Percentiles rank a stretch among this genome's conserved stretches.
phyloP scores from a whole-genome alignment of 2,329 filamentous ascomycete species.

The Trichophyton simii region DNA sequence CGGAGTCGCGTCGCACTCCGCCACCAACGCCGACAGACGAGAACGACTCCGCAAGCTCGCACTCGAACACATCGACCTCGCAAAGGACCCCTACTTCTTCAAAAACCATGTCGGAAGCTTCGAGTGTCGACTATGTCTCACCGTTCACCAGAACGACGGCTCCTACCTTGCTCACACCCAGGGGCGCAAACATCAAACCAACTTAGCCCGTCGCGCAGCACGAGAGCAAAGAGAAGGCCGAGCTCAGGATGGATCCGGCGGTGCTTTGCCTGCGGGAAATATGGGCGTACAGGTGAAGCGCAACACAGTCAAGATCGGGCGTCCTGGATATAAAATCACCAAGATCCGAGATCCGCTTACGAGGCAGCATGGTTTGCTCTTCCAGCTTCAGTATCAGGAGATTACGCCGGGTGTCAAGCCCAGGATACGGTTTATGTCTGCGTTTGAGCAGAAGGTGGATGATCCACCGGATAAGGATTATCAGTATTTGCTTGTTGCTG shows the following conservation, averaged over 20 bases:
- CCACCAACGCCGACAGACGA: conserved; percentile 91
- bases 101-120: conserved; percentile 98
- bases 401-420: conserved; percentile 64
- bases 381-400: conserved; percentile 92
- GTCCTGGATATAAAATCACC: conserved; percentile 94
- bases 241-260: conserved; percentile 37
- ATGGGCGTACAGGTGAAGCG: conserved; percentile 67
- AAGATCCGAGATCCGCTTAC: conserved; percentile 86
- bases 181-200: conserved; percentile 97
- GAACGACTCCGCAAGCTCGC: conserved; percentile 96
- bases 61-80: conserved; percentile 95
- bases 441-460: conserved; percentile 90
- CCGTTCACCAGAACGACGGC: conserved; percentile 96
- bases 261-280: conserved; percentile 55
- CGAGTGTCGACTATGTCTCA: conserved; percentile 92
- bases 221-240: conserved; percentile 85
- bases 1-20: conserved; percentile 83
- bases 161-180: conserved; percentile 98
- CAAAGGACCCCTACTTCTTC: conserved; percentile 99
- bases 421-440: conserved; percentile 91
- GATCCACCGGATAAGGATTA: conserved; percentile 82
- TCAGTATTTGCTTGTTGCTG: conserved; percentile 89
- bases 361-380: conserved; percentile 79
- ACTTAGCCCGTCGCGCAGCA: conserved; percentile 88
- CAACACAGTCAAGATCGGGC: conserved; percentile 86